phyloP scores from a whole-genome alignment of 108 stramenopile genomes.

The Aurantiochytrium sp. region DNA sequence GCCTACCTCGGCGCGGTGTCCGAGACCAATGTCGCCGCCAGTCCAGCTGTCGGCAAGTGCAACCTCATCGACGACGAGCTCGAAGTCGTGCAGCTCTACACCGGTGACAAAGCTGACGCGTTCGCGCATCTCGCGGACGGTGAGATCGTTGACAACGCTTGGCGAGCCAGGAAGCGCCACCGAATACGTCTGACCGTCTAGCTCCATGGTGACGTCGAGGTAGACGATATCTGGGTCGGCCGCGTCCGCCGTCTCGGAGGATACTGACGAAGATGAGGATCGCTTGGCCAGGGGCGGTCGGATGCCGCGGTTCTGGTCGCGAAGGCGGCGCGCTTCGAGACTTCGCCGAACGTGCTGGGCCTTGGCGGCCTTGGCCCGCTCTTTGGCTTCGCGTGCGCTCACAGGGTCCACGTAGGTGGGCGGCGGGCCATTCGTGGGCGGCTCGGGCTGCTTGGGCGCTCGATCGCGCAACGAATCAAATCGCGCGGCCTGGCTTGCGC shows the following conservation, averaged over 20 bases:
- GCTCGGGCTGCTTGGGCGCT: background rate
- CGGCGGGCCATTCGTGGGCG: background rate
- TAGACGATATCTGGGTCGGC: background rate
- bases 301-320: background rate
- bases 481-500: background rate
- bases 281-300: background rate
- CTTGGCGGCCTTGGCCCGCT: background rate
- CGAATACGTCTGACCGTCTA: background rate
- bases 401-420: background rate
- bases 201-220: background rate
- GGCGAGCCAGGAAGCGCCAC: background rate
- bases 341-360: background rate
- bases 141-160: background rate
- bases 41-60: constrained; percentile 3
- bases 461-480: background rate
- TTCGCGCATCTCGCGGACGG: constrained; percentile 9
- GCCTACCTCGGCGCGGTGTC: background rate
- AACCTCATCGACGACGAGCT: background rate
- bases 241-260: background rate
- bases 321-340: background rate
- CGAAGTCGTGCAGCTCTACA: background rate
- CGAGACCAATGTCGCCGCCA: background rate
- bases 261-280: too few species aligned
- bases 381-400: background rate
- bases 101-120: constrained; percentile 13